These are phyloP conservation scores for Grigorovia yakushimaensis DNA, from an alignment of 805 yeast species.

Conservation along the genomic window DNA sequence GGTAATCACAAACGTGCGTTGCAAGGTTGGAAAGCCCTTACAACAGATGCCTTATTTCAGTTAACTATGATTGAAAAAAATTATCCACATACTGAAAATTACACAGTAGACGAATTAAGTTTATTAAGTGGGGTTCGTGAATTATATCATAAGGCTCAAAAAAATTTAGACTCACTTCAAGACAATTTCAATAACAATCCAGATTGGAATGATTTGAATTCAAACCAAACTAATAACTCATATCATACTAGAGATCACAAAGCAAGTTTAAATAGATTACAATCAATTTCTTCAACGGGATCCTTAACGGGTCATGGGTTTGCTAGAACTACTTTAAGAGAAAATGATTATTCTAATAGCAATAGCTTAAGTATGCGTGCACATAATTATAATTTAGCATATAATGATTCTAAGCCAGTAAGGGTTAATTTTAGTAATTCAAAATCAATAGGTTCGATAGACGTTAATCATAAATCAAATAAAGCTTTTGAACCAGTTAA, in stretches of 20 bases:
- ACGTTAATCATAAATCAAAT: background rate
- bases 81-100: slow-evolving; percentile 25
- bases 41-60: slow-evolving; percentile 47
- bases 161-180: slow-evolving; percentile 33
- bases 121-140: slow-evolving; percentile 33
- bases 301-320: slow-evolving; percentile 7
- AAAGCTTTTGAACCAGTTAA: background rate
- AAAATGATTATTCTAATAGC: slow-evolving; percentile 3
- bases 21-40: slow-evolving; percentile 67
- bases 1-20: slow-evolving; percentile 45
- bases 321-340: slow-evolving; percentile 25
- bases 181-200: slow-evolving; percentile 8
- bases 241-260: slow-evolving; percentile 3
- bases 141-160: slow-evolving; percentile 29
- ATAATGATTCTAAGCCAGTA: background rate
- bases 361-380: background rate
- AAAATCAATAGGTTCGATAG: slow-evolving; percentile 14
- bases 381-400: slow-evolving; percentile 2
- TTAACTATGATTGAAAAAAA: slow-evolving; percentile 43
- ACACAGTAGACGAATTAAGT: slow-evolving; percentile 37
- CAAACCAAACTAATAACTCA: background rate
- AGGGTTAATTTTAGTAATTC: slow-evolving; percentile 20
- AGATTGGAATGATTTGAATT: background rate
- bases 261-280: slow-evolving; percentile 17
- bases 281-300: slow-evolving; percentile 7